These are phyloP conservation scores for Talaromyces sp. DNA, from an alignment of 2,329 filamentous ascomycete genomes.

Conservation along the genomic window DNA sequence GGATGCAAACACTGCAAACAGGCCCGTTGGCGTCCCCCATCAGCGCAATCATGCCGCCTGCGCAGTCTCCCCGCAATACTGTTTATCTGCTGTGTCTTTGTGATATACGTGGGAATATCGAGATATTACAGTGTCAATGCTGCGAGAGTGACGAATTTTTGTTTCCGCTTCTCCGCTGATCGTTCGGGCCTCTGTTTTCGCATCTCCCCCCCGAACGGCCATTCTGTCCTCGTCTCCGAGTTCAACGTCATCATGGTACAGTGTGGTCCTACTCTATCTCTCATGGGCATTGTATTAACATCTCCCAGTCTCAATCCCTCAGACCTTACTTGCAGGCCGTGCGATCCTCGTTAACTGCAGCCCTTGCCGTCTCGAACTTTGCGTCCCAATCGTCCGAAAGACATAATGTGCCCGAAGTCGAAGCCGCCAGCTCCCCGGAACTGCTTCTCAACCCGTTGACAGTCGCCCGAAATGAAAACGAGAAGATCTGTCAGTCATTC, in stretches of 20 bases:
- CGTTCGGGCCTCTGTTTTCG: not conserved
- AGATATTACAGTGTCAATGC: not conserved
- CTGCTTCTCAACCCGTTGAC: slow-evolving; percentile 86
- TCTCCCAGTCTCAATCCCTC: slow-evolving; percentile 79
- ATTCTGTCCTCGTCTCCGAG: not conserved
- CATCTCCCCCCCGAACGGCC: not conserved
- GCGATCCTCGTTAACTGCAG: slow-evolving; percentile 86
- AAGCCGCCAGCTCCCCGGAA: slow-evolving; percentile 88
- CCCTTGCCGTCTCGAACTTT: slow-evolving; percentile 92
- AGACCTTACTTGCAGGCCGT: slow-evolving; percentile 96
- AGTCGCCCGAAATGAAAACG: slow-evolving; percentile 92
- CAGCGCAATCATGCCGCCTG: slow-evolving; percentile 5
- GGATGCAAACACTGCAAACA: slow-evolving; percentile 30
- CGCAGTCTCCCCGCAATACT: slow-evolving; percentile 6
- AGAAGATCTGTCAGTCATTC: slow-evolving; percentile 59
- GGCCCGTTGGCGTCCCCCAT: not conserved
- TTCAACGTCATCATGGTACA: slow-evolving; percentile 3
- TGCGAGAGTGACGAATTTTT: not conserved
- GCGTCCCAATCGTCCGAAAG: slow-evolving; percentile 93
- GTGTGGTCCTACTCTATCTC: not conserved
- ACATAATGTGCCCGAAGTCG: slow-evolving; percentile 97
- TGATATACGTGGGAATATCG: not conserved
- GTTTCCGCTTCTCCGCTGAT: not conserved
- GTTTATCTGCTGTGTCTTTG: not conserved
- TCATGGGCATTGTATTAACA: not conserved